Evolutionary conservation across 2,329 filamentous ascomycete genomes (phyloP).

Genomic region (Fusarium cicatricum): DNA sequence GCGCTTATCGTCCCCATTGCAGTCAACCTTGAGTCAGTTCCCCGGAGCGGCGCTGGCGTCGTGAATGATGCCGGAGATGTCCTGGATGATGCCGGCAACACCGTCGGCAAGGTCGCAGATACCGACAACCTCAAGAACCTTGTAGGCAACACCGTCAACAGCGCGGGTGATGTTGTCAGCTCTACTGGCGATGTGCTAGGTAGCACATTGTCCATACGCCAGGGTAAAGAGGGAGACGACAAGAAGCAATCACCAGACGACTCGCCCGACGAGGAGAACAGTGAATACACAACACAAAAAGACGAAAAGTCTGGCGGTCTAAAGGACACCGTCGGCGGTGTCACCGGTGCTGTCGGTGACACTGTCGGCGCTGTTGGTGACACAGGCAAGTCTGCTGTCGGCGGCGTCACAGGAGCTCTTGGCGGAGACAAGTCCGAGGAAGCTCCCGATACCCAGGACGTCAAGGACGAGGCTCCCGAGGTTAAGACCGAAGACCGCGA

Average conservation of each 20-base stretch:
- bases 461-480: constrained; percentile 23
- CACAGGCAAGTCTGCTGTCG: constrained; percentile 17
- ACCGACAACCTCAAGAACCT: constrained; percentile 52
- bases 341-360: constrained; percentile 16
- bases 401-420: constrained; percentile 33
- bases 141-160: constrained; percentile 51
- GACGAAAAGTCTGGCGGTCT: constrained; percentile 43
- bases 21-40: constrained; percentile 45
- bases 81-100: constrained; percentile 54
- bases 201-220: constrained; percentile 49
- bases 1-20: constrained; percentile 40
- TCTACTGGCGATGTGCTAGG: constrained; percentile 53
- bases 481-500: constrained; percentile 16
- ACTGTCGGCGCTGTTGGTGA: constrained; percentile 4
- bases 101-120: constrained; percentile 53
- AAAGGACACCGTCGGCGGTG: constrained; percentile 14
- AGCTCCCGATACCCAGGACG: constrained; percentile 20
- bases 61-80: constrained; percentile 57
- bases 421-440: constrained; percentile 30
- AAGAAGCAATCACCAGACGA: constrained; percentile 44
- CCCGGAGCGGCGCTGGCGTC: constrained; percentile 51
- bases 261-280: constrained; percentile 40
- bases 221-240: too few species aligned
- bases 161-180: constrained; percentile 48
- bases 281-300: constrained; percentile 52